Evolutionary conservation across 2,329 filamentous ascomycete genomes (phyloP).

Genomic region (Colletotrichum simmondsii): DNA sequence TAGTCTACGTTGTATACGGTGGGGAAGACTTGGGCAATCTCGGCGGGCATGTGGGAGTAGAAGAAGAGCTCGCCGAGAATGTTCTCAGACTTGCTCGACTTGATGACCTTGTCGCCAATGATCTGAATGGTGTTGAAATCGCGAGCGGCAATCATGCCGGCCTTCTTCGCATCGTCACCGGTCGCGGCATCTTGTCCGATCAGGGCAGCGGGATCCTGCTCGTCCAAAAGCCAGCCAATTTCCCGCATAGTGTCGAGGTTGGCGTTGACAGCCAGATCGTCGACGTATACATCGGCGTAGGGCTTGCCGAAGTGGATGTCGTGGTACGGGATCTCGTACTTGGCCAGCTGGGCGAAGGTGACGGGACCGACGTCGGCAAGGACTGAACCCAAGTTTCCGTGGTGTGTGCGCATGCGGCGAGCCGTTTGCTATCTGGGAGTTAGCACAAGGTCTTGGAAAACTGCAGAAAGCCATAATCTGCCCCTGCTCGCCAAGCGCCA

Average conservation of each 20-base stretch:
- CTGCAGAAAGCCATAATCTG: background rate
- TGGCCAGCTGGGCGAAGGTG: conserved; percentile 41
- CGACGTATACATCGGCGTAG: conserved; percentile 44
- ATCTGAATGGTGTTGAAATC: conserved; percentile 46
- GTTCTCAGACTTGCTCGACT: conserved; percentile 43
- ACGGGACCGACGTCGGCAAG: conserved; percentile 40
- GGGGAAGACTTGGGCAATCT: conserved; percentile 38
- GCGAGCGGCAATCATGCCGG: conserved; percentile 42
- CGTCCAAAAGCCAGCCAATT: conserved; percentile 44
- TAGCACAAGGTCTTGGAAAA: background rate
- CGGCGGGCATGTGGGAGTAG: conserved; percentile 43
- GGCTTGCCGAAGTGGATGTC: conserved; percentile 45
- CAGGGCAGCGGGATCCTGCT: conserved; percentile 34
- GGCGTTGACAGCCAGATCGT: conserved; percentile 41
- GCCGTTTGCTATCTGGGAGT: conserved; percentile 38
- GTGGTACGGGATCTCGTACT: conserved; percentile 42
- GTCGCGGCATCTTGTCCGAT: conserved; percentile 28
- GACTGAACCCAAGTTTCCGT: conserved; percentile 42
- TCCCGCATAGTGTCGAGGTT: conserved; percentile 43
- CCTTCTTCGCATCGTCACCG: conserved; percentile 37
- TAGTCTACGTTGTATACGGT: conserved; percentile 40
- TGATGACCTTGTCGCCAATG: conserved; percentile 43
- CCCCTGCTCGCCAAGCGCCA: conserved; percentile 15
- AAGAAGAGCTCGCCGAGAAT: conserved; percentile 46
- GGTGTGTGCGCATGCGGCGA: conserved; percentile 41